Percentiles rank a stretch among this genome's conserved stretches.
Evolutionary conservation across 176 grass and related monocot species (phyloP).

Genomic region (Thalia dealbata): DNA sequence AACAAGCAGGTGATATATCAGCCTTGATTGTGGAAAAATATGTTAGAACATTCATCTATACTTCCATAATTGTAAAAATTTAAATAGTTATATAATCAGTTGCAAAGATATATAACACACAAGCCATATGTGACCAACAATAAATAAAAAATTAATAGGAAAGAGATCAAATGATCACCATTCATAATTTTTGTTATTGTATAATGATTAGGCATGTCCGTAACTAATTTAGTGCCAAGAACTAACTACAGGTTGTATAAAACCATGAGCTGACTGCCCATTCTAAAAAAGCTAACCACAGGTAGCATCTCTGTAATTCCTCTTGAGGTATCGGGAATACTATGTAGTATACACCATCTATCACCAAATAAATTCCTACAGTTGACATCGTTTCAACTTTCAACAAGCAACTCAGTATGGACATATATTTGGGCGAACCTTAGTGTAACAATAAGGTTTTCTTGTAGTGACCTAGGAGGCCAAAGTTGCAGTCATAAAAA

Average conservation of each 20-base stretch:
- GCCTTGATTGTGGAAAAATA: slow-evolving; percentile 27
- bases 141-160: background rate
- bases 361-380: background rate
- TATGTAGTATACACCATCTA: background rate
- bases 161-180: background rate
- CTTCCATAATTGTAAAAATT: background rate
- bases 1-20: slow-evolving; percentile 56
- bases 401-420: background rate
- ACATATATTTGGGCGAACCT: too few species aligned
- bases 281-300: background rate
- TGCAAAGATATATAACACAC: background rate
- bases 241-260: background rate
- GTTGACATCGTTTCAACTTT: background rate
- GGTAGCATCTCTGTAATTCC: background rate
- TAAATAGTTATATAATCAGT: background rate
- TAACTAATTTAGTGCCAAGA: background rate
- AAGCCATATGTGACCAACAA: background rate
- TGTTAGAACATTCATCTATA: background rate
- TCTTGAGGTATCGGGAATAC: background rate
- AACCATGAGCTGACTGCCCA: background rate
- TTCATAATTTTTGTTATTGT: background rate
- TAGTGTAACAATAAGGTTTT: too few species aligned
- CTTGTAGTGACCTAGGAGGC: too few species aligned
- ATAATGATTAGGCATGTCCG: background rate
- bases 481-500: too few species aligned